Base-by-base conservation (phyloP, 23 red algal species). In the Chondrus crispus region DNA sequence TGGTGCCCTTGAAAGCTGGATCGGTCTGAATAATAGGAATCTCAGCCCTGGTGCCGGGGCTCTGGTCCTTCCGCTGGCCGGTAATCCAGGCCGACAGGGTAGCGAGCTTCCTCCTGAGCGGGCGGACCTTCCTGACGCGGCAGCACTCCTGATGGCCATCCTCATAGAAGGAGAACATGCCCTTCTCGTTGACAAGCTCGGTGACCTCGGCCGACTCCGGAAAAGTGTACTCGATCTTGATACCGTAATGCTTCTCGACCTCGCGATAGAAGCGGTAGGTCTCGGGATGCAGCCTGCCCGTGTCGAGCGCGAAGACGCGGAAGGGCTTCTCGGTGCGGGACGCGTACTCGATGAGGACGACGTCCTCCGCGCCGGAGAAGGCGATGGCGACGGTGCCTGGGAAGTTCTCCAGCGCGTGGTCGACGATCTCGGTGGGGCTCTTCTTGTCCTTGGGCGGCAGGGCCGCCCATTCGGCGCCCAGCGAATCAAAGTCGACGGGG, bases 61-160 rank as follows among this genome's bases (percentile, higher is more conserved):
- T 93, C 81, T 99, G 97, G 58, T 99, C 97, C 38, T 90, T 93
- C 30, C 97, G 40, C 87, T 99, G 97, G 26, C 97, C 97, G 4
- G 97, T 99, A 40, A 99, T 99, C 97, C 97, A 99, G 19, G 97
- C 97, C 19, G 58, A 69, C 2, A 99, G 89, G 4, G 94, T 96
- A 55, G 84, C 40, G 16, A 99, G 91, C 42, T 99, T 95, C 52
- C 95, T 94, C 39, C 93, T 77, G 46, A 99, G 84, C 24, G 97
- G 97, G 5, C 84, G 85, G 28, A 99, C 97, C 64, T 99, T 99
- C 28, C 97, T 91, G 4, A 88, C 88, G 48, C 97, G 89, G 83
- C 97, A 99, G 45, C 97, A 99, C 72, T 99, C 94, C 55, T 94
- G 89, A 63, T 99, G 97, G 9, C 97, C 97, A 47, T 99, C 97